A percentile compares a stretch with the other conserved stretches of the same genome.
These are phyloP conservation scores for Aspergillus luchuensis DNA, from an alignment of 2,329 filamentous ascomycete species.

Conservation along the genomic window DNA sequence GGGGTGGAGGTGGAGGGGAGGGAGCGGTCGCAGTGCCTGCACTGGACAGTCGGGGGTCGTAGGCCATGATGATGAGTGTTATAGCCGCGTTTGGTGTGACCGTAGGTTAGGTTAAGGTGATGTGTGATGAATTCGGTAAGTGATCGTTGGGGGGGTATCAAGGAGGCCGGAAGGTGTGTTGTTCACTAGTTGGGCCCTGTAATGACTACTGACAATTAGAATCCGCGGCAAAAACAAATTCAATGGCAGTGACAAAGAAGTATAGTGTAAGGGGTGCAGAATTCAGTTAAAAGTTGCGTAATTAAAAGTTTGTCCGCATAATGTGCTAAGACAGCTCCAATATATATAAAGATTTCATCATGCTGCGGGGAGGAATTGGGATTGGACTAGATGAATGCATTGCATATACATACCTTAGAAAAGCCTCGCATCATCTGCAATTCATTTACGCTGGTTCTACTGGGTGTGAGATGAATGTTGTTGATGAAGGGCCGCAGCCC, in stretches of 20 bases:
- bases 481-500: constrained; percentile 35
- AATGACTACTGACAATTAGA: constrained; percentile 34
- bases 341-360: constrained; percentile 67
- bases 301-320: constrained; percentile 63
- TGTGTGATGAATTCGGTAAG: constrained; percentile 15
- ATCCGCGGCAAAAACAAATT: constrained; percentile 5
- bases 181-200: constrained; percentile 32
- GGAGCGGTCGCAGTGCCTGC: constrained; percentile 53
- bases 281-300: constrained; percentile 52
- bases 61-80: constrained; percentile 43
- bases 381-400: neutral
- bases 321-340: constrained; percentile 75
- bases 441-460: constrained; percentile 10
- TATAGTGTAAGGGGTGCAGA: constrained; percentile 11
- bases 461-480: constrained; percentile 1
- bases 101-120: constrained; percentile 12
- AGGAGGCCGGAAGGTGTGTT: constrained; percentile 38
- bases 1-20: constrained; percentile 37
- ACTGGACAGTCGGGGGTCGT: constrained; percentile 54
- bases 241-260: neutral
- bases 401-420: constrained; percentile 33
- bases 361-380: constrained; percentile 23
- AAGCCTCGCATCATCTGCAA: constrained; percentile 32
- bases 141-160: constrained; percentile 26
- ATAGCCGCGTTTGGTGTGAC: constrained; percentile 11